Evolutionary conservation across 1,284 basidiomycete genomes (phyloP).

Genomic region (Pisolithus thermaeus): DNA sequence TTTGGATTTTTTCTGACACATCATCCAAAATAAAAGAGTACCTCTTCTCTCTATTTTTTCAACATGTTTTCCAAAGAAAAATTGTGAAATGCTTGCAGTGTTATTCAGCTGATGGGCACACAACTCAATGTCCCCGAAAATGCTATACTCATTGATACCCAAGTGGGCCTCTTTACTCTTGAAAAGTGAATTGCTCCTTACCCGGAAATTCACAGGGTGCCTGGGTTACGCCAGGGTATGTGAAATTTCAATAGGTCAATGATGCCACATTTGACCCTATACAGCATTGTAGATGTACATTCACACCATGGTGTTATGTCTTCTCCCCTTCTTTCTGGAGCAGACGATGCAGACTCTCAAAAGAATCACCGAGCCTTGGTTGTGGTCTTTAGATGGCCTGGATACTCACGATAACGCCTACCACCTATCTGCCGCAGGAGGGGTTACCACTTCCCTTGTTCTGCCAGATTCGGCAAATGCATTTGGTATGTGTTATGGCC

Average conservation of each 20-base stretch:
- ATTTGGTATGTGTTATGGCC: constrained; percentile 37
- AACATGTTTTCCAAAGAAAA: too few species aligned
- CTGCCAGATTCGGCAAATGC: constrained; percentile 54
- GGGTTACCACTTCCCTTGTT: constrained; percentile 66
- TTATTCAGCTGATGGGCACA: neutral
- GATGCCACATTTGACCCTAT: neutral
- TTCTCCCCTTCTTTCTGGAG: constrained; percentile 40
- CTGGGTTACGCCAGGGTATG: constrained; percentile 45
- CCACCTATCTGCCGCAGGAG: constrained; percentile 27
- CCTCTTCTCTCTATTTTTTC: too few species aligned
- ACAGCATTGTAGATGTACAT: constrained; percentile 51
- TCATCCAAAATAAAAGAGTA: too few species aligned
- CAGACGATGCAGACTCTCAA: constrained; percentile 38
- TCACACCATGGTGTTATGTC: constrained; percentile 56
- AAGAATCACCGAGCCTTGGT: constrained; percentile 35
- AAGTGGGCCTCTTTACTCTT: constrained; percentile 10
- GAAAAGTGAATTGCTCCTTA: constrained; percentile 2
- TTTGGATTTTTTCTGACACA: too few species aligned
- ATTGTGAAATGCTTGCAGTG: too few species aligned
- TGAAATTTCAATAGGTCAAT: neutral
- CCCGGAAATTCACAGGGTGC: constrained; percentile 21
- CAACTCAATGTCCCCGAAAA: constrained; percentile 40
- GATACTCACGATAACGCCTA: constrained; percentile 29
- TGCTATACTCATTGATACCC: constrained; percentile 21
- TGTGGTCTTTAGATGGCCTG: constrained; percentile 24